Evolutionary conservation across 1,284 basidiomycete genomes (phyloP).

Genomic region (Boletellus deceptivus): DNA sequence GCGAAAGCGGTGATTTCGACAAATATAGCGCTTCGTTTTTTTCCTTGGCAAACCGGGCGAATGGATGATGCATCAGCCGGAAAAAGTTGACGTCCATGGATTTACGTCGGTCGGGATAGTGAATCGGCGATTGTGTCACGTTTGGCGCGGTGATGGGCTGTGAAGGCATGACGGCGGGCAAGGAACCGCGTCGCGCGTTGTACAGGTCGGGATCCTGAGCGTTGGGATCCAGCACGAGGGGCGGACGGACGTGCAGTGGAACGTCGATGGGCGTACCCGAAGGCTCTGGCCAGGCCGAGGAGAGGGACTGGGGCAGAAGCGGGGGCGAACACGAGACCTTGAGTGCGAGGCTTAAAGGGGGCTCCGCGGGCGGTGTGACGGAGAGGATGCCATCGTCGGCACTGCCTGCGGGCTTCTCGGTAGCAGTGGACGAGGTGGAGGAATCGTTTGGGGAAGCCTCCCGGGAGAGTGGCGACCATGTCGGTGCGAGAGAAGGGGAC

Average conservation of each 20-base stretch:
- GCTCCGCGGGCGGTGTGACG: slow-evolving; percentile 4
- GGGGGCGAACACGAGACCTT: slow-evolving; percentile 38
- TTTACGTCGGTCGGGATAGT: slow-evolving; percentile 45
- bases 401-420: slow-evolving; percentile 23
- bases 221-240: slow-evolving; percentile 12
- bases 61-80: slow-evolving; percentile 62
- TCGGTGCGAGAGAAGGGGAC: slow-evolving; percentile 7
- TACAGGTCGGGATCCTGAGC: slow-evolving; percentile 27
- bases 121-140: slow-evolving; percentile 13
- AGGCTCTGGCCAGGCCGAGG: slow-evolving; percentile 40
- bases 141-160: slow-evolving; percentile 35
- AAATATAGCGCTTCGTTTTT: slow-evolving; percentile 51
- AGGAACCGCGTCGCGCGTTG: slow-evolving; percentile 44
- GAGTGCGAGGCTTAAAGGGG: slow-evolving; percentile 36
- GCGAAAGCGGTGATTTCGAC: slow-evolving; percentile 35
- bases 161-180: slow-evolving; percentile 44
- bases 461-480: slow-evolving; percentile 19
- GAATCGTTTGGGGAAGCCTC: slow-evolving; percentile 33
- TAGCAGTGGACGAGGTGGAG: slow-evolving; percentile 31
- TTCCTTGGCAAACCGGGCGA: slow-evolving; percentile 54
- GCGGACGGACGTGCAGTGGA: slow-evolving; percentile 20
- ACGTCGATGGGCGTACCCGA: slow-evolving; percentile 33
- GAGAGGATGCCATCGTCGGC: slow-evolving; percentile 12
- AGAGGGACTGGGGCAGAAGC: slow-evolving; percentile 36
- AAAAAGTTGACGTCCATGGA: slow-evolving; percentile 61